These are phyloP conservation scores for Cicer bijugum DNA, from an alignment of 306 rosid genomes.

Conservation along the genomic window DNA sequence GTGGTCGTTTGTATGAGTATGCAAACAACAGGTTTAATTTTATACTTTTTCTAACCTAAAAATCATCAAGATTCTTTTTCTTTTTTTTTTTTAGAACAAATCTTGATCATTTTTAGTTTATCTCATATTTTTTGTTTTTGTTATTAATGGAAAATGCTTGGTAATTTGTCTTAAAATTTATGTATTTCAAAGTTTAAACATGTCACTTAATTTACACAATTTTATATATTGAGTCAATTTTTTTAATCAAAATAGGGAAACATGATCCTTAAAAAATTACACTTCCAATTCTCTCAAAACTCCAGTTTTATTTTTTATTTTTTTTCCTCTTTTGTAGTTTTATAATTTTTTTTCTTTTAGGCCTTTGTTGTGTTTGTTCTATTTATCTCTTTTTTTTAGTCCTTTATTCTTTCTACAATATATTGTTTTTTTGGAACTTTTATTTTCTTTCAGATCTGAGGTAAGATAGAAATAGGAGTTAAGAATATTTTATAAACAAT, in stretches of 20 bases:
- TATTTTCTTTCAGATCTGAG: slow-evolving; percentile 50
- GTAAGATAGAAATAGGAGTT: slow-evolving; percentile 44
- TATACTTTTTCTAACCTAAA: neutral
- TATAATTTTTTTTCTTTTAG: neutral
- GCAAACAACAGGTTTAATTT: slow-evolving; percentile 76
- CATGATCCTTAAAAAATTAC: neutral
- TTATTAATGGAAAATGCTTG: slow-evolving; percentile 1
- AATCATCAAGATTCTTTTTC: slow-evolving; percentile 1
- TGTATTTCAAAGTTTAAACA: neutral
- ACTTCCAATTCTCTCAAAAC: neutral
- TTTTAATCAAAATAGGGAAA: neutral
- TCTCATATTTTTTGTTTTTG: neutral
- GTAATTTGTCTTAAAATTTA: neutral
- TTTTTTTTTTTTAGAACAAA: neutral
- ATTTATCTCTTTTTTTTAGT: neutral
- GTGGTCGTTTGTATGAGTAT: slow-evolving; percentile 94
- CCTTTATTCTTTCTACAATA: slow-evolving; percentile 27
- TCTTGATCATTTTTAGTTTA: slow-evolving; percentile 3
- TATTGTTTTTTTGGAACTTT: slow-evolving; percentile 28
- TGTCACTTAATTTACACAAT: neutral
- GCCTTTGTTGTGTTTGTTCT: neutral
- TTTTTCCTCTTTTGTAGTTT: neutral
- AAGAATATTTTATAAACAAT: slow-evolving; percentile 7
- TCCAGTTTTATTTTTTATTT: neutral
- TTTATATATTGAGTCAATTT: neutral